Evolutionary conservation across 192 early-diverging fungal species (phyloP), one percentile per base, ranked within the genome.

Genomic region (Gamsiella multidivaricata): DNA sequence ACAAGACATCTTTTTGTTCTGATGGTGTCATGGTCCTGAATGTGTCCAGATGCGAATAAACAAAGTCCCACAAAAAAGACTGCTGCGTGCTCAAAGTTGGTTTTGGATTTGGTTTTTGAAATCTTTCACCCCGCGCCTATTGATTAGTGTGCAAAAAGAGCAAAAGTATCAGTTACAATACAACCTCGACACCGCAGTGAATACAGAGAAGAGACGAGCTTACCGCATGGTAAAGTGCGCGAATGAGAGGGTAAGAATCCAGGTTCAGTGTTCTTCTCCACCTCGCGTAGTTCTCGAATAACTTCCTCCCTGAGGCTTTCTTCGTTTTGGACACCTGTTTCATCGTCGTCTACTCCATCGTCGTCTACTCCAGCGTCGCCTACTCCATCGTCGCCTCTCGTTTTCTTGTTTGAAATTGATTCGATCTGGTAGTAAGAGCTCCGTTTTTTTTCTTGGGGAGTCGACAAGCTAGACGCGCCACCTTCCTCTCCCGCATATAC

Each of bases 181-280:
- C 39, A 41, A 14, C 8, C 39, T 41, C 39, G 14, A 41, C 39
- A 14, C 39, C 41, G 29, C 54, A 55, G 32, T 32, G 26, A 65
- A 39, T 65, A 33, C 42, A 64, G 15, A 51, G 57, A 61, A 49
- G 61, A 54, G 53, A 46, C 20, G 7, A 45, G 32, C 63, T 43
- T 65, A 65, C 53, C 18, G 42, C 63, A 65, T 46, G 29, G 20
- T 65, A 65, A 28, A 54, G 52, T n/a, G 63, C 39, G 18, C 53
- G 53, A 45, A 65, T 65, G 53, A 65, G 63, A 33, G 63, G 63
- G 42, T 55, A 55, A 32, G n/a, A 65, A 65, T 55, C 28, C 52
- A 65, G 53, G 53, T 64, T 65, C 63, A 29, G 42, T 37, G 53
- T 55, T 18, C 41, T 46, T 42, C 36, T 53, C 61, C 23, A 46